Evolutionary conservation across 768 basidiomycete species (phyloP).

Genomic region (Trametes cingulata): DNA sequence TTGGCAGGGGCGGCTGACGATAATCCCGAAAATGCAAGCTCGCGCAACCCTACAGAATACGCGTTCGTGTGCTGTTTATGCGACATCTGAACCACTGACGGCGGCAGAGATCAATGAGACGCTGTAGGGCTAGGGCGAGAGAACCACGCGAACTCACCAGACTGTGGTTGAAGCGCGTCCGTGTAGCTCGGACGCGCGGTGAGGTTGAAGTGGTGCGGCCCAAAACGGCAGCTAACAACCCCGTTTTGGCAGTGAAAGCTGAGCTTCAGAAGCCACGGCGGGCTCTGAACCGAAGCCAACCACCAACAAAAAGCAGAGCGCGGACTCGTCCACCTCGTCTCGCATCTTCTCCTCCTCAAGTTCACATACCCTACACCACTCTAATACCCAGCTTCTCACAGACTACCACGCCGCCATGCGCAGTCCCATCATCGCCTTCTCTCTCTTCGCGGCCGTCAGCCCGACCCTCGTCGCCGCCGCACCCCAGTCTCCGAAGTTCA

Average conservation of each 20-base stretch:
- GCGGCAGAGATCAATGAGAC: too few species aligned
- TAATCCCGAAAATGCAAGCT: too few species aligned
- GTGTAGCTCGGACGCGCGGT: too few species aligned
- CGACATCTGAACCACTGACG: too few species aligned
- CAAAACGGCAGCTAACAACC: slow-evolving; percentile 8
- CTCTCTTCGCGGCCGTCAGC: slow-evolving; percentile 30
- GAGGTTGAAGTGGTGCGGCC: background rate
- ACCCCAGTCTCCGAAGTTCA: slow-evolving; percentile 23
- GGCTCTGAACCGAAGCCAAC: slow-evolving; percentile 22
- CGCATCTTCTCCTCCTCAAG: background rate
- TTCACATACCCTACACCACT: slow-evolving; percentile 4
- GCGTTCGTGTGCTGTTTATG: too few species aligned
- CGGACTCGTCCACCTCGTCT: slow-evolving; percentile 8
- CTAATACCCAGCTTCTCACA: slow-evolving; percentile 7
- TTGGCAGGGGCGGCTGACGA: too few species aligned
- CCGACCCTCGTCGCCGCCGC: slow-evolving; percentile 27
- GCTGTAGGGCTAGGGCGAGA: too few species aligned
- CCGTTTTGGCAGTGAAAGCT: slow-evolving; percentile 20
- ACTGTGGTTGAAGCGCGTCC: too few species aligned
- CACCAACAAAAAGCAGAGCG: slow-evolving; percentile 1
- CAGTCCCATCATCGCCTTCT: slow-evolving; percentile 33
- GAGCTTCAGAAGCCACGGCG: slow-evolving; percentile 29
- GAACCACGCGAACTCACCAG: too few species aligned
- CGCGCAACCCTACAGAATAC: too few species aligned
- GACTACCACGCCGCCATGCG: slow-evolving; percentile 26